phyloP scores from a whole-genome alignment of 257 asterid genomes.

The Catharanthus roseus region DNA sequence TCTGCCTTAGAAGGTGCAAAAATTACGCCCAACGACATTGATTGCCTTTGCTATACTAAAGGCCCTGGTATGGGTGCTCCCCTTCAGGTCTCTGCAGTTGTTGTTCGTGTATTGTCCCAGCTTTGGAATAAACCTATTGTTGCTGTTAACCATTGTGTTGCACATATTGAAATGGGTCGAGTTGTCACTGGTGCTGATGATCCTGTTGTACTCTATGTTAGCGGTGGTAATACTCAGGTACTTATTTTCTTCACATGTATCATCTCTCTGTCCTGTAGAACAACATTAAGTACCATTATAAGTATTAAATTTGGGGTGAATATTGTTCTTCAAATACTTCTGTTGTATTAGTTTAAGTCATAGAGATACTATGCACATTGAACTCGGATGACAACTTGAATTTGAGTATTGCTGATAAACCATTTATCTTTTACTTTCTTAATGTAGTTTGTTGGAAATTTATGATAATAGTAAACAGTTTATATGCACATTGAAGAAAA shows the following conservation, averaged over 20 bases:
- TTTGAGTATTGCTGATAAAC: background rate
- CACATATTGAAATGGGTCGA: slow-evolving; percentile 96
- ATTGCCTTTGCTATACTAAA: slow-evolving; percentile 90
- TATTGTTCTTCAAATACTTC: background rate
- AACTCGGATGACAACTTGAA: background rate
- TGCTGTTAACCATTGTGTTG: slow-evolving; percentile 91
- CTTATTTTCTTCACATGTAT: background rate
- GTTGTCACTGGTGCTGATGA: slow-evolving; percentile 86
- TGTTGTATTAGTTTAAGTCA: background rate
- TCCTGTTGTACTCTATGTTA: slow-evolving; percentile 84
- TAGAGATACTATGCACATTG: background rate
- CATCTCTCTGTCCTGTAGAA: background rate
- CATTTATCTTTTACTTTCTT: background rate
- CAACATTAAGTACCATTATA: background rate
- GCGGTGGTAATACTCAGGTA: slow-evolving; percentile 96
- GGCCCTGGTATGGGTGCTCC: slow-evolving; percentile 99
- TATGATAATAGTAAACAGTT: background rate
- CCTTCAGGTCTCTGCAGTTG: slow-evolving; percentile 77
- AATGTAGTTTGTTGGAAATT: background rate
- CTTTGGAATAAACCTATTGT: slow-evolving; percentile 92
- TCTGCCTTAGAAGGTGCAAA: slow-evolving; percentile 62
- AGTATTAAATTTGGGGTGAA: background rate
- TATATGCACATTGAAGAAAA: background rate
- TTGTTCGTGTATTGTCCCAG: slow-evolving; percentile 74
- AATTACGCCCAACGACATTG: slow-evolving; percentile 45